A percentile compares a stretch with the other conserved stretches of the same genome.
Evolutionary conservation across 768 basidiomycete genomes (phyloP).

Genomic region (Hypholoma sublateritium): DNA sequence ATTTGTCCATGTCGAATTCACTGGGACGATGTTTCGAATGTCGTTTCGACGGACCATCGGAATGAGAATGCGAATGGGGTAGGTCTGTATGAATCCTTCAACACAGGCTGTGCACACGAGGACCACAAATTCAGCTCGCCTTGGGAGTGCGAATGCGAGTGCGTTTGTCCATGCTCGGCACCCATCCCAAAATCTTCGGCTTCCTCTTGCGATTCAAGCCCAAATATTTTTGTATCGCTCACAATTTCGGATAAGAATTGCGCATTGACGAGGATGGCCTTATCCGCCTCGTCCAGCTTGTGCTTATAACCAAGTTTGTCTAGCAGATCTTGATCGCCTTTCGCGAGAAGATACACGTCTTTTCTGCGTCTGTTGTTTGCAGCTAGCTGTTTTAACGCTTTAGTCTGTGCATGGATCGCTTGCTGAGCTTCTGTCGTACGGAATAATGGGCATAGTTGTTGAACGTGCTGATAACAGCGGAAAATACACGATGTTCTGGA

Average conservation of each 20-base stretch:
- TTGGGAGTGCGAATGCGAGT: constrained; percentile 10
- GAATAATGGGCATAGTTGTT: constrained; percentile 74
- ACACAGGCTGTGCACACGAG: neutral
- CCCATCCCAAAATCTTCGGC: constrained; percentile 19
- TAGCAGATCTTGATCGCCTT: constrained; percentile 68
- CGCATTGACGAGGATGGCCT: constrained; percentile 78
- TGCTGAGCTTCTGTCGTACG: constrained; percentile 36
- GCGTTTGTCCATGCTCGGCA: neutral
- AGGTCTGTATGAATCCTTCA: constrained; percentile 2
- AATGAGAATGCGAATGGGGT: constrained; percentile 15
- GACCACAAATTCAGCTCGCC: neutral
- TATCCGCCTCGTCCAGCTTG: constrained; percentile 79
- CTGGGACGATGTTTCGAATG: constrained; percentile 46
- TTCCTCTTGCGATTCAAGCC: constrained; percentile 40
- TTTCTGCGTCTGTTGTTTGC: constrained; percentile 68
- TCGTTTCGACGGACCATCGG: neutral
- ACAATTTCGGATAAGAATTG: constrained; percentile 76
- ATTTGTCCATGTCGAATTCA: constrained; percentile 85
- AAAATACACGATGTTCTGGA: constrained; percentile 69
- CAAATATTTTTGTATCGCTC: constrained; percentile 81
- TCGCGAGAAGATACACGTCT: constrained; percentile 71
- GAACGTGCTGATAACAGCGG: constrained; percentile 74
- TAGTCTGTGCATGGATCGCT: constrained; percentile 5
- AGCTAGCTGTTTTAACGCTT: constrained; percentile 35
- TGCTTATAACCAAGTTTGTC: constrained; percentile 69